Conservation (phyloP, 2,329 filamentous ascomycete species). For the Colletotrichum australisinense region DNA sequence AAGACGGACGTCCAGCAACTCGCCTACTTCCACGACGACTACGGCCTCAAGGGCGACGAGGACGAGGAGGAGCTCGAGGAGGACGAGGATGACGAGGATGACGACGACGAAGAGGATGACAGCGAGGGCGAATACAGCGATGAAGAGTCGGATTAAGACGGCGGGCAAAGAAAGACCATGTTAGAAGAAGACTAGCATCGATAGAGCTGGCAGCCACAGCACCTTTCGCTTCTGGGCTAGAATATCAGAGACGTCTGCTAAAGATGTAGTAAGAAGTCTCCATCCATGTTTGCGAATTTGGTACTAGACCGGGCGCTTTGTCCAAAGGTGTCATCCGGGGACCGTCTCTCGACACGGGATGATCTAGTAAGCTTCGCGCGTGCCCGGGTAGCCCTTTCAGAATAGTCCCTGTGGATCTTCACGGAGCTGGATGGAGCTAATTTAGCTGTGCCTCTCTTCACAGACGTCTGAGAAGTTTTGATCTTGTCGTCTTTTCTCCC, state of each 20-base stretch:
- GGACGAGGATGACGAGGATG: constrained; percentile 68
- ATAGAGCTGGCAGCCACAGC: constrained; percentile 4
- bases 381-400: too few relatives aligned
- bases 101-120: constrained; percentile 63
- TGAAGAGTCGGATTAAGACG: constrained; percentile 42
- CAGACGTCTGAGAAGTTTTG: too few relatives aligned
- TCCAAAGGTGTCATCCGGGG: too few relatives aligned
- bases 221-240: not conserved
- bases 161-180: too few relatives aligned
- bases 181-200: not conserved
- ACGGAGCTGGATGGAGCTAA: too few relatives aligned
- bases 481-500: too few relatives aligned
- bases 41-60: constrained; percentile 77
- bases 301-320: too few relatives aligned
- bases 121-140: constrained; percentile 54
- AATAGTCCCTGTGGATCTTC: too few relatives aligned
- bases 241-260: not conserved
- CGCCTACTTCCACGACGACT: constrained; percentile 88
- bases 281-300: too few relatives aligned
- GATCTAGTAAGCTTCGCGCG: too few relatives aligned
- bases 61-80: constrained; percentile 67
- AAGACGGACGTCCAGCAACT: constrained; percentile 79
- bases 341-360: too few relatives aligned
- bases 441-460: too few relatives aligned
- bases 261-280: not conserved